Evolutionary conservation across 495 filamentous ascomycete species (phyloP), one percentile per base, ranked within the genome.

Genomic region (Chaetomium fimeti): DNA sequence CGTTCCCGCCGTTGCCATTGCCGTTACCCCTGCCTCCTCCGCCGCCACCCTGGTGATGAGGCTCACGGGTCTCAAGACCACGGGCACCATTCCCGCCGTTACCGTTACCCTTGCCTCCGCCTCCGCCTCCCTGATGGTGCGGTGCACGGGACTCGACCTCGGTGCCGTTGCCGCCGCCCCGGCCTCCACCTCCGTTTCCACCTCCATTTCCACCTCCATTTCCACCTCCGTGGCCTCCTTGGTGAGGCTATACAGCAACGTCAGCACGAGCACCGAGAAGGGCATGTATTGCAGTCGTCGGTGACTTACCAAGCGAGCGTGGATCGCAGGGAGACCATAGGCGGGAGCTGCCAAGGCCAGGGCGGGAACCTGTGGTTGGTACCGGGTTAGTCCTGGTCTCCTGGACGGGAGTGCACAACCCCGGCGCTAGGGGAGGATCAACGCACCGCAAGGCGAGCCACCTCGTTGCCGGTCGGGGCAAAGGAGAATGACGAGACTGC

Each of bases 271-370:
- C 1, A 0, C 36, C 24, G 22, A 57, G 8, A 40, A 40, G 16
- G 24, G 3, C 6, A n/a, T 56, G 20, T n/a, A n/a, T 18, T 18
- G n/a, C 4, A 27, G 32, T 38, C 5, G 12, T 5, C 20, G 16
- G 36, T 11, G n/a, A 57, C 55, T 42, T 28, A 57, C 55, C 43
- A 20, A 22, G n/a, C 55, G 55, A n/a, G n/a, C 36, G 12, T 57
- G 55, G 55, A 57, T 25, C 8, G 38, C 11, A 38, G 55, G 55
- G 7, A 57, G 55, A 20, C 36, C 55, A 28, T 57, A 43, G 9
- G 55, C 55, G 24, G 55, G 55, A n/a, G 27, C 36, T 5, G 55
- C 55, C 55, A 57, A 57, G 12, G 55, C 55, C 36, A 57, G 18
- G 38, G 42, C 38, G 55, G 55, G 55, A 43, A 18, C n/a, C 55